Evolutionary conservation across 2,329 filamentous ascomycete genomes (phyloP), one percentile per base, ranked within the genome.

Genomic region (Ophiostoma pallidulum): DNA sequence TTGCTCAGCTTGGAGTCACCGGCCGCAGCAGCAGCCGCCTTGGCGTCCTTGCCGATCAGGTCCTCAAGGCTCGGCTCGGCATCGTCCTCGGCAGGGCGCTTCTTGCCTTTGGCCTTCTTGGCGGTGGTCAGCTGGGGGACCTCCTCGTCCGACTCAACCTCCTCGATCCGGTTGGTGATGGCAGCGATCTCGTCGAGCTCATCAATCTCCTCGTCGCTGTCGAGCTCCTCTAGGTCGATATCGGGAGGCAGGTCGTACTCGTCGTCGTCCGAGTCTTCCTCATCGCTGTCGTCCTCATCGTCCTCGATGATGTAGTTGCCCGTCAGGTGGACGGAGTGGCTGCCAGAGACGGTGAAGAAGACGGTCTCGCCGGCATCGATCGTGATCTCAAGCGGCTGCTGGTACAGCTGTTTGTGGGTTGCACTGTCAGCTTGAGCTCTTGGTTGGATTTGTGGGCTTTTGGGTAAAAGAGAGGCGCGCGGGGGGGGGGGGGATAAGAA

Each of bases 351-450:
- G 63, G 86, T 79, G 74, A 98, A 97, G 76, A 86, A 95, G 56
- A 96, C 83, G 58, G 80, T 80, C 75, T 98, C 92, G 58, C 85
- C 79, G 65, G 95, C 86, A 59, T 79, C 81, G 63, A 98, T 80
- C 54, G 86, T 92, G 66, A 98, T 87, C 68, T 98, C 88, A 51
- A 98, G 80, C 41, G 92, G 72, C 70, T 98, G 94, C 71, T 98
- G 92, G 77, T 84, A 95, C 73, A 86, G 80, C 92, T 97, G 60
- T 40, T 48, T 22, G 16, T 4, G 9, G 26, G n/a, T 12, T 4
- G 22, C 10, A 22, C n/a, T n/a, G 35, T 48, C 35, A 38, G 22
- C 14, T 31, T 36, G 24, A 41, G 19, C 12, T 16, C 10, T 3
- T n/a, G n/a, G n/a, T n/a, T n/a, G n/a, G n/a, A n/a, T n/a, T n/a